A percentile compares a stretch with the other conserved stretches of the same genome.
Evolutionary conservation across 129 eudicot genomes (phyloP).

Genomic region (Saposhnikovia divaricata): DNA sequence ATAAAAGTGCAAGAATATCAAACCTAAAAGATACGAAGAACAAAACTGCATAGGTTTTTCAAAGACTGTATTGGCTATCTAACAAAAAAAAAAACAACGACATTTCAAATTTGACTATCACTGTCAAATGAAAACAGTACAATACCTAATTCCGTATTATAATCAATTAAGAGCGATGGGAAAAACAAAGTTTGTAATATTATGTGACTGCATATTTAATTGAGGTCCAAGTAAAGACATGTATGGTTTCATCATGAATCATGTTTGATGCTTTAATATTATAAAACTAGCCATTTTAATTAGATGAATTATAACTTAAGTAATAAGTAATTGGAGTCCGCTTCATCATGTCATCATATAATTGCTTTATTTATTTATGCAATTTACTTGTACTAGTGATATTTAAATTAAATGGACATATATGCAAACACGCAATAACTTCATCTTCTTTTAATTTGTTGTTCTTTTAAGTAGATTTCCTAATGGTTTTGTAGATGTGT

Average conservation of each 20-base stretch:
- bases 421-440: too few relatives aligned
- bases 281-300: too few relatives aligned
- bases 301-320: background rate
- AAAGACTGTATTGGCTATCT: too few relatives aligned
- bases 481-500: too few relatives aligned
- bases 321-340: too few relatives aligned
- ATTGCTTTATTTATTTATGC: too few relatives aligned
- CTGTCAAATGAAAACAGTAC: background rate
- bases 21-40: background rate
- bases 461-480: too few relatives aligned
- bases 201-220: background rate
- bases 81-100: background rate
- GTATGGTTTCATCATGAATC: background rate
- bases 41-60: background rate
- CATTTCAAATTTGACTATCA: background rate
- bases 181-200: background rate
- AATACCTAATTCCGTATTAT: background rate
- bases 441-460: too few relatives aligned
- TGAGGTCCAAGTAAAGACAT: background rate
- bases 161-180: background rate
- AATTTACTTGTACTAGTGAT: too few relatives aligned
- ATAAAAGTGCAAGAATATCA: background rate
- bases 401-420: too few relatives aligned
- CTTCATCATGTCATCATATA: too few relatives aligned
- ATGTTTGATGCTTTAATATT: background rate